Percentiles rank a stretch among this genome's conserved stretches.
Conservation (phyloP, 129 eudicot species). For the Glebionis coronaria region DNA sequence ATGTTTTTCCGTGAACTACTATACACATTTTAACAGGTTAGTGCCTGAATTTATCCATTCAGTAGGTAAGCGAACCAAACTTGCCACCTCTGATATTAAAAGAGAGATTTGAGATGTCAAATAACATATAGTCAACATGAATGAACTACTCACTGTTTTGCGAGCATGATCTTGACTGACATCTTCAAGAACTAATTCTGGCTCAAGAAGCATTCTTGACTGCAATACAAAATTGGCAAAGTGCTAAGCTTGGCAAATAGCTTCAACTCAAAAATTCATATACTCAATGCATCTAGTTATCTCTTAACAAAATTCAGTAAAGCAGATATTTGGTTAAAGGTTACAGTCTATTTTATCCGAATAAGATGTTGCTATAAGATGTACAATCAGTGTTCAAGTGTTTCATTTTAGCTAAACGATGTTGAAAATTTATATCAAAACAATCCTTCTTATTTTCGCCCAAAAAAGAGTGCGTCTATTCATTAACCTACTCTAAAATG, state of each 20-base stretch:
- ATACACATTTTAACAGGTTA: too few relatives aligned
- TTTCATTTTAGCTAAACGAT: not conserved
- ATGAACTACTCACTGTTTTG: conserved; percentile 66
- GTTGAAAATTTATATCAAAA: not conserved
- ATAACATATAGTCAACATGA: conserved; percentile 2
- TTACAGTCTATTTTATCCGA: not conserved
- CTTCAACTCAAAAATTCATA: not conserved
- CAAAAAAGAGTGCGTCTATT: too few relatives aligned
- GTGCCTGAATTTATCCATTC: not conserved
- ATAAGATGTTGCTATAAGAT: not conserved
- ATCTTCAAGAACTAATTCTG: conserved; percentile 92
- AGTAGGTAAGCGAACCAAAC: not conserved
- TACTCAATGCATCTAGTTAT: not conserved
- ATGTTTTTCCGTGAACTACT: too few relatives aligned
- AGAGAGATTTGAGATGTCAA: not conserved
- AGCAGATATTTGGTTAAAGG: not conserved
- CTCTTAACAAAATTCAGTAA: not conserved
- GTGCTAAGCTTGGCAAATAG: not conserved
- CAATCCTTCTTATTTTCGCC: too few relatives aligned
- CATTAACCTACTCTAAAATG: not conserved
- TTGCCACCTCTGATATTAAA: not conserved
- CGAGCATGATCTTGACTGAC: conserved; percentile 99
- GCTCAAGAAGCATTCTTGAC: conserved; percentile 97
- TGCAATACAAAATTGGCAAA: conserved; percentile 31
- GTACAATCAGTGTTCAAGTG: not conserved